These are phyloP conservation scores for Wallacemonas sp. DNA, from an alignment of 208 protist genomes.

Conservation along the genomic window DNA sequence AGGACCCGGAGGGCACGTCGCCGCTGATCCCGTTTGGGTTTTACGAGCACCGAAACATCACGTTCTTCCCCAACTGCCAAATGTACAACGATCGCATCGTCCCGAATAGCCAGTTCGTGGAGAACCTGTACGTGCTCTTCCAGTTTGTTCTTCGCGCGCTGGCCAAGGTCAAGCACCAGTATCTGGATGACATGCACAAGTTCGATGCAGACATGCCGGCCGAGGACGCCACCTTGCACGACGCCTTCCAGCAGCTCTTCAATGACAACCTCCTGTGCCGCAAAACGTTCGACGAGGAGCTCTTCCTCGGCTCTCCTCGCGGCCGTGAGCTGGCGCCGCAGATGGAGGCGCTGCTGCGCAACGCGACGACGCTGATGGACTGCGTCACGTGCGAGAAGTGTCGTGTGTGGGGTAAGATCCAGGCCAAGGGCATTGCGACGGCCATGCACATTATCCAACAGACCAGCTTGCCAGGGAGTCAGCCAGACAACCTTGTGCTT, in stretches of 20 bases:
- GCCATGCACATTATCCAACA: slow-evolving; percentile 82
- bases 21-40: slow-evolving; percentile 45
- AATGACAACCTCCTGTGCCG: slow-evolving; percentile 51
- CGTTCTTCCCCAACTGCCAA: slow-evolving; percentile 85
- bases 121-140: slow-evolving; percentile 88
- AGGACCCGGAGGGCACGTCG: slow-evolving; percentile 56
- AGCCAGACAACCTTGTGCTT: slow-evolving; percentile 18
- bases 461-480: neutral
- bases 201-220: slow-evolving; percentile 36
- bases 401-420: slow-evolving; percentile 89
- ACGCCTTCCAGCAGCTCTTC: slow-evolving; percentile 56
- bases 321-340: slow-evolving; percentile 48
- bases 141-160: slow-evolving; percentile 86
- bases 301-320: slow-evolving; percentile 66
- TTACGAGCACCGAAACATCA: slow-evolving; percentile 77
- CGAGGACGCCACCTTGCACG: slow-evolving; percentile 51
- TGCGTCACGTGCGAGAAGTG: slow-evolving; percentile 94
- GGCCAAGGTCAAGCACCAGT: slow-evolving; percentile 56
- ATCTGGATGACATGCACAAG: slow-evolving; percentile 42
- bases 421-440: slow-evolving; percentile 80
- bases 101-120: slow-evolving; percentile 54
- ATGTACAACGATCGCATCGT: slow-evolving; percentile 67
- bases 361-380: slow-evolving; percentile 88
- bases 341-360: slow-evolving; percentile 78
- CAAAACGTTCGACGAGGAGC: slow-evolving; percentile 80